Evolutionary conservation across 176 grass and related monocot species (phyloP).

Genomic region (maize (Zea mays)): DNA sequence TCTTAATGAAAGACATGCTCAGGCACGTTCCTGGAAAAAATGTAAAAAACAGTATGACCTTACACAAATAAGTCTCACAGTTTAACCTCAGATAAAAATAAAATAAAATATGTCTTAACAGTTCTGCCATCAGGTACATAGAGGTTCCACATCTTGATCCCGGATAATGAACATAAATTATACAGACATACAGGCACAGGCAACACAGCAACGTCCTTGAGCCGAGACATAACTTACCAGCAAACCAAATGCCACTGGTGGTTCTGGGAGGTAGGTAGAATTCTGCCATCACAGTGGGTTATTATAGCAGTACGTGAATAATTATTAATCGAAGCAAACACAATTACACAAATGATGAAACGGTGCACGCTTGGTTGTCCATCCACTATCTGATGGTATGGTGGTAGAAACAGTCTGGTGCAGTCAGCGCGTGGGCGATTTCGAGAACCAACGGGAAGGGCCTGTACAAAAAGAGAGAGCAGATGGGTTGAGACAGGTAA

Average conservation of each 20-base stretch:
- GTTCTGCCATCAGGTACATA: not conserved
- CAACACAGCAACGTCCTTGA: not conserved
- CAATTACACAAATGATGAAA: slow-evolving; percentile 18
- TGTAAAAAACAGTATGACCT: not conserved
- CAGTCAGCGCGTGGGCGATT: not conserved
- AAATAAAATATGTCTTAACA: not conserved
- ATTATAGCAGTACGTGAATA: slow-evolving; percentile 18
- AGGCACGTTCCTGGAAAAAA: not conserved
- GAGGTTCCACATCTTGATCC: not conserved
- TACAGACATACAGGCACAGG: slow-evolving; percentile 23
- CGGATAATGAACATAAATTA: slow-evolving; percentile 18
- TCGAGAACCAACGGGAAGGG: not conserved
- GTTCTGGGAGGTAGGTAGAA: not conserved
- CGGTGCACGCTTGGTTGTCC: slow-evolving; percentile 27
- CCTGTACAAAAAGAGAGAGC: slow-evolving; percentile 3
- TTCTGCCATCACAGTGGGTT: slow-evolving; percentile 29
- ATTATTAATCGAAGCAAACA: not conserved
- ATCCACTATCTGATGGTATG: slow-evolving; percentile 13
- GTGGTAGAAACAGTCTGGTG: slow-evolving; percentile 1
- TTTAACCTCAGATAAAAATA: not conserved
- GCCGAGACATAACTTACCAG: slow-evolving; percentile 29
- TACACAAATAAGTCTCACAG: not conserved
- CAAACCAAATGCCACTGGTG: slow-evolving; percentile 10
- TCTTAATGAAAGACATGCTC: not conserved
- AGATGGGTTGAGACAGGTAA: not conserved